Evolutionary conservation across 768 basidiomycete genomes (phyloP), one percentile per base, ranked within the genome.

Genomic region (Clathrus columnatus): DNA sequence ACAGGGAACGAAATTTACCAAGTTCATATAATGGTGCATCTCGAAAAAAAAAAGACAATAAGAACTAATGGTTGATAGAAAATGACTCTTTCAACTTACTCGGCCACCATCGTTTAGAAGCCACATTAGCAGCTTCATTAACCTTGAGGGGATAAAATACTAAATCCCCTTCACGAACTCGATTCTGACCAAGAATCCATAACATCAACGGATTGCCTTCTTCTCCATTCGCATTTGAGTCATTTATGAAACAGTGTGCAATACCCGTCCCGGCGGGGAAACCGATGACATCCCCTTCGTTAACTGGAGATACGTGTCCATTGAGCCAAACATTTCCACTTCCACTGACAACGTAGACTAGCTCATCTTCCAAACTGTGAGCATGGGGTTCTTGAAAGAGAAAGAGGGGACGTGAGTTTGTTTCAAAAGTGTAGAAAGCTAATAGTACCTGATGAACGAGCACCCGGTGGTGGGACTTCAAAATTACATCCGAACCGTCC

Each of bases 171-270:
- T 54, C 45, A 17, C 51, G 48, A 16, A 45, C 30, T 29, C 46
- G 56, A 21, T 59, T 61, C 54, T 62, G 59, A 20, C 61, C 61
- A n/a, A 62, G 48, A 21, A 62, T 58, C 50, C 57, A 57, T 18
- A 62, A 51, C n/a, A 53, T 57, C 11, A 60, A 51, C 8, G 61
- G 57, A 7, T 62, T 43, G 4, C 60, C 61, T 42, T 56, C 57
- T 11, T 24, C 36, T 11, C 50, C 49, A 16, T 56, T 30, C 5
- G 54, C 54, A 48, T 61, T 62, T 7, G 61, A 62, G 46, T 62
- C 57, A 52, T 62, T 62, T 44, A 62, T 62, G 54, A 62, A 59
- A 7, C 23, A 54, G 36, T 62, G 61, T 2, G 60, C 57, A 50
- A 58, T 57, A 18, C 61, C 61, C 17, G 61, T 62, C 8, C 61